A percentile compares a stretch with the other conserved stretches of the same genome.
Conservation (phyloP, 2,329 filamentous ascomycete genomes). For the Dactylonectria estremocensis region DNA sequence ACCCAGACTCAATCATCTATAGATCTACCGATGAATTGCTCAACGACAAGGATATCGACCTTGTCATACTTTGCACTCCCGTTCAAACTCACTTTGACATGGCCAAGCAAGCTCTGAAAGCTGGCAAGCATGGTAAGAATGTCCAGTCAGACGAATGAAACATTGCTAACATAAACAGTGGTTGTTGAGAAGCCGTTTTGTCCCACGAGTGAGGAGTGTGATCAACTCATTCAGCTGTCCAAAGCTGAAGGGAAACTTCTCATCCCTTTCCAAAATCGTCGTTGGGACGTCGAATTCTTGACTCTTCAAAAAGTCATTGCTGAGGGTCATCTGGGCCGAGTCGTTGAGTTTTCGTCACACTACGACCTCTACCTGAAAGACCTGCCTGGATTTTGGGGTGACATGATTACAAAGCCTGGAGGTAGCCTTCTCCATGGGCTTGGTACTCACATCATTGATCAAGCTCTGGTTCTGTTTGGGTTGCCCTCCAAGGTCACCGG, state of each 20-base stretch:
- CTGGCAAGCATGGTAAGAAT: conserved; percentile 7
- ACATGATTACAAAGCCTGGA: background rate
- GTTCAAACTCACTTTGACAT: conserved; percentile 9
- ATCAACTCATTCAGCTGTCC: background rate
- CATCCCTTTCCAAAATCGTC: conserved; percentile 10
- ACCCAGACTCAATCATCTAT: background rate
- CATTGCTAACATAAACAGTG: background rate
- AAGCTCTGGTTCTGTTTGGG: conserved; percentile 9
- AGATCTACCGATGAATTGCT: background rate
- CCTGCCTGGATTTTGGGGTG: background rate
- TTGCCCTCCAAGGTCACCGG: conserved; percentile 3
- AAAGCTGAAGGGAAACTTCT: conserved; percentile 2
- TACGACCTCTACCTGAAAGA: conserved; percentile 15
- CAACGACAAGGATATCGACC: background rate
- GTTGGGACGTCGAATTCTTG: conserved; percentile 10
- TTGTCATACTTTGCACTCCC: conserved; percentile 6
- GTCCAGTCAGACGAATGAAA: background rate
- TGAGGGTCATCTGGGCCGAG: background rate
- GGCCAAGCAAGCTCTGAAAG: conserved; percentile 1
- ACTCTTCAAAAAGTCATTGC: conserved; percentile 10
- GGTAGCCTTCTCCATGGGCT: conserved; percentile 3
- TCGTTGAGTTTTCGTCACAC: conserved; percentile 13
- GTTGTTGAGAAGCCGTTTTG: conserved; percentile 14
- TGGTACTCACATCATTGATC: conserved; percentile 11
- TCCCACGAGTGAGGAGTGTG: conserved; percentile 7